These are phyloP conservation scores for Kodamaea hsintzibuensis DNA, from an alignment of 805 yeast species.

Conservation along the genomic window DNA sequence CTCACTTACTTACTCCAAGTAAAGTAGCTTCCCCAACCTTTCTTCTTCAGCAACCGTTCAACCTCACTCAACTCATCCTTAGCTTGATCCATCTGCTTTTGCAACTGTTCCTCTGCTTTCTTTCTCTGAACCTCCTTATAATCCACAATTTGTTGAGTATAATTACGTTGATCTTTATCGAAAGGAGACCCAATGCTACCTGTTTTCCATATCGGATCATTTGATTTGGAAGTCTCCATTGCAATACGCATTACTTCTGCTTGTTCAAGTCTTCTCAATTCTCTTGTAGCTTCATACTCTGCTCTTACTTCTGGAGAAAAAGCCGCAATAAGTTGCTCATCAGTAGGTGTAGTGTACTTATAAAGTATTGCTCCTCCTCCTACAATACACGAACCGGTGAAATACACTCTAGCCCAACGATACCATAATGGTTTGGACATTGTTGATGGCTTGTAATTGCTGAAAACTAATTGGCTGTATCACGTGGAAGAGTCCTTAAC, in stretches of 20 bases:
- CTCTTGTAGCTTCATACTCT: slow-evolving; percentile 67
- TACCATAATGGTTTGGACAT: slow-evolving; percentile 48
- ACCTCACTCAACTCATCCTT: slow-evolving; percentile 30
- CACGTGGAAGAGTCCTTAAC: background rate
- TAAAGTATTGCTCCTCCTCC: slow-evolving; percentile 71
- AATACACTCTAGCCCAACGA: slow-evolving; percentile 59
- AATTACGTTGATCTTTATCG: slow-evolving; percentile 47
- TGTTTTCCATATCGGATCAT: slow-evolving; percentile 83
- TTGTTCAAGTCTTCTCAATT: slow-evolving; percentile 66
- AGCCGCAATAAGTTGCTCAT: slow-evolving; percentile 69
- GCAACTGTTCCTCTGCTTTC: slow-evolving; percentile 41
- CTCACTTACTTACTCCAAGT: background rate
- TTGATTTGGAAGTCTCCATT: slow-evolving; percentile 58
- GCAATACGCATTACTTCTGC: slow-evolving; percentile 68
- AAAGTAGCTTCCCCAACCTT: slow-evolving; percentile 18
- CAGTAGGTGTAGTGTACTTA: slow-evolving; percentile 81
- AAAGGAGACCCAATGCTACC: slow-evolving; percentile 71
- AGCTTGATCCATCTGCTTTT: slow-evolving; percentile 36
- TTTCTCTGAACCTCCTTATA: slow-evolving; percentile 50
- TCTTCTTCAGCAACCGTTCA: slow-evolving; percentile 24
- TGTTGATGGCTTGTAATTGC: slow-evolving; percentile 6
- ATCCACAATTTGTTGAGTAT: slow-evolving; percentile 38
- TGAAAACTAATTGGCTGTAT: background rate
- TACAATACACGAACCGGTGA: slow-evolving; percentile 64
- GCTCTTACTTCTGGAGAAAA: slow-evolving; percentile 83